Conservation (phyloP, 2,329 filamentous ascomycete genomes). For the Talaromyces pinophilus region DNA sequence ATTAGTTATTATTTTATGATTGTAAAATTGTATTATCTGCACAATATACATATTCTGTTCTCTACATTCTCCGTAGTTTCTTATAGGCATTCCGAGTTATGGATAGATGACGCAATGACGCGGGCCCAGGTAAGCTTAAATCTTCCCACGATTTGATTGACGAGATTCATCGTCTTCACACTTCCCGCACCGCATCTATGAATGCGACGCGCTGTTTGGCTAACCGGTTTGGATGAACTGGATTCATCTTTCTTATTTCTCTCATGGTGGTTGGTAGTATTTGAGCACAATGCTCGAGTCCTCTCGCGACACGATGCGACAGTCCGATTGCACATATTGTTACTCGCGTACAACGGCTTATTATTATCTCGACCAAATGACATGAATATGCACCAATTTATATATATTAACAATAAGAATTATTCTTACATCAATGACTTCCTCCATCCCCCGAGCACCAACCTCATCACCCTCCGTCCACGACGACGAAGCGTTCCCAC, state of each 20-base stretch:
- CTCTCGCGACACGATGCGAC: conserved; percentile 5
- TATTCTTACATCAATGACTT: conserved; percentile 16
- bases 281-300: conserved; percentile 1
- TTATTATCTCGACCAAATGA: background rate
- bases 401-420: background rate
- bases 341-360: background rate
- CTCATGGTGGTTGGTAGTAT: background rate
- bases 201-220: background rate
- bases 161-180: background rate
- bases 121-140: conserved; percentile 1
- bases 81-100: background rate
- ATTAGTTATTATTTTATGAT: background rate
- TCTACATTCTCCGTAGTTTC: background rate
- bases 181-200: background rate
- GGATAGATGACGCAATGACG: conserved; percentile 11
- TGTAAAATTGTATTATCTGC: conserved; percentile 13
- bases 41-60: conserved; percentile 9
- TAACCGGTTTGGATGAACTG: no score
- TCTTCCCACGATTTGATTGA: background rate
- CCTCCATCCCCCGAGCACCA: conserved; percentile 11
- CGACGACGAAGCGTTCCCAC: background rate
- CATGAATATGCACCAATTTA: background rate
- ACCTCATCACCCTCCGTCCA: conserved; percentile 15
- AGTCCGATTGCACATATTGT: background rate
- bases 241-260: background rate